Conservation (phyloP, 2,329 filamentous ascomycete species). For the Aurifilum marmelostoma region DNA sequence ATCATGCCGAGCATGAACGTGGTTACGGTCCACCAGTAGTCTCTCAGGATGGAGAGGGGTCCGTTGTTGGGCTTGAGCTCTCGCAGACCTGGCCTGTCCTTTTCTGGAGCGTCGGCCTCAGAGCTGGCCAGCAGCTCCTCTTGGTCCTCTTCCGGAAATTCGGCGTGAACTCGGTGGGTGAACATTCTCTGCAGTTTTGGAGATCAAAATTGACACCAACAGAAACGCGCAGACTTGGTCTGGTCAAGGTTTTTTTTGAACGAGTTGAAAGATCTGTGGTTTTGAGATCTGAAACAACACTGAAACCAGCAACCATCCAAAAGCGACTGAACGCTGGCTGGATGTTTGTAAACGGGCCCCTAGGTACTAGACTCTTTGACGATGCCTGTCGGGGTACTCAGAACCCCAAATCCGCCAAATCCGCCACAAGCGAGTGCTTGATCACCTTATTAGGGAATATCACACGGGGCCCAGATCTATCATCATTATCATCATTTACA, state of each 20-base stretch:
- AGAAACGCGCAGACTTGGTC: neutral
- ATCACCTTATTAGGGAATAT: too few species aligned
- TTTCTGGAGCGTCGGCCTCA: conserved; percentile 39
- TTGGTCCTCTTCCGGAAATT: conserved; percentile 35
- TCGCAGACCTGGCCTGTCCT: conserved; percentile 32
- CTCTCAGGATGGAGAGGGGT: conserved; percentile 6
- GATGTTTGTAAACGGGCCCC: too few species aligned
- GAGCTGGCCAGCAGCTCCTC: conserved; percentile 37
- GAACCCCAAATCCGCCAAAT: too few species aligned
- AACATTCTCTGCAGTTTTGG: neutral
- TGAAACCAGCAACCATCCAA: neutral
- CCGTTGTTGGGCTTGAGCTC: neutral
- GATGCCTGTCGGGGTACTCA: too few species aligned
- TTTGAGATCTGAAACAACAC: neutral
- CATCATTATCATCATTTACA: too few species aligned
- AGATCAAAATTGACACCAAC: neutral
- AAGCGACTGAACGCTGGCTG: neutral
- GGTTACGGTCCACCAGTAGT: conserved; percentile 40
- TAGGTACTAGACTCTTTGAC: too few species aligned
- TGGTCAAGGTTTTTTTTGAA: neutral
- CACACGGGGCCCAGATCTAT: too few species aligned
- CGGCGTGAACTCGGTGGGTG: conserved; percentile 28
- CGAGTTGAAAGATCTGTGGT: neutral
- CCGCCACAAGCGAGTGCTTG: too few species aligned
- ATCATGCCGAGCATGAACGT: conserved; percentile 38